Evolutionary conservation across 306 rosid genomes (phyloP), one percentile per base, ranked within the genome.

Genomic region (Carpinus viminea): DNA sequence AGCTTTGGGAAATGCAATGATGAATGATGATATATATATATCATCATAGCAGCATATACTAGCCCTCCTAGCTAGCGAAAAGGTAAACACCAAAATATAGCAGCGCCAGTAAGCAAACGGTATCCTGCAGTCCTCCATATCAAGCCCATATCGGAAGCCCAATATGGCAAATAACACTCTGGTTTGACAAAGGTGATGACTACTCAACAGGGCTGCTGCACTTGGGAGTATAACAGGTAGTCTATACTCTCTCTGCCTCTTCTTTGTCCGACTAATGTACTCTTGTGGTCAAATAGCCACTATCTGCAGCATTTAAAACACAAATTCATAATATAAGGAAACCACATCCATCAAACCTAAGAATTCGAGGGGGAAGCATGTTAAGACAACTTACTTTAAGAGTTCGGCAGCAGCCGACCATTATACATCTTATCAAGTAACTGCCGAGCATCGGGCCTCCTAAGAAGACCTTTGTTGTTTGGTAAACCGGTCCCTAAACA

Each of bases 401-500:
- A 90, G 66, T 88, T 88, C 47, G 98, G 98, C 60, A 92, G 56
- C 9, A 95, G 78, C 68, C 93, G 86, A 61, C 98, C 95, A 18
- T 94, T 94, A 77, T 91, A 91, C 98, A 94, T 94, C 90, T 89
- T 94, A 64, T 92, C 95, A 41, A 94, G 98, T 76, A 92, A 80
- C 78, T 92, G 82, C 70, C 72, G 71, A 0, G 98, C 98, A 0
- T 89, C 98, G 0, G 97, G 98, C 83, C 98, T 86, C 61, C 98
- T 85, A 3, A 94, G 93, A 28, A 94, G 95, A 74, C 97, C 97
- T 88, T 92, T 94, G 81, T 92, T 94, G 73, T 92, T 94, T 9
- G 97, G 95, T 77, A 94, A 81, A 78, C 98, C 97, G 36, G 98
- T 94, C 70, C 98, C 98, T 78, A 94, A 85, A 76, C 98, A 94